Base-by-base conservation (phyloP, 2,329 filamentous ascomycete genomes). In the Colletotrichum viniferum region DNA sequence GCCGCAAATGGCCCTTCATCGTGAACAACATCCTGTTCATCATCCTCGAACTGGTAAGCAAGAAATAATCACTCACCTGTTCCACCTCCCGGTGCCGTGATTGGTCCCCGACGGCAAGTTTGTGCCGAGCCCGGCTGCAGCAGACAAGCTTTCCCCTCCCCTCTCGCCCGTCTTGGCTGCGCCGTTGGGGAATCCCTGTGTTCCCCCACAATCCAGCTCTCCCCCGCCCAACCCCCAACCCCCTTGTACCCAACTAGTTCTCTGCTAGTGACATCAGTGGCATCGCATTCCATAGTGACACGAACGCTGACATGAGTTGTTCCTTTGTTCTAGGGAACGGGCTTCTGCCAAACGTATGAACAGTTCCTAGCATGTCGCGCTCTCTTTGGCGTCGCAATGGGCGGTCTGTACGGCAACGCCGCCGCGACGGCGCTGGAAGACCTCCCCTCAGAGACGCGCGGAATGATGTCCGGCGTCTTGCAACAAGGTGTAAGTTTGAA, bases 361-460 rank as follows among this genome's bases (percentile, higher is more conserved):
- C 90, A 94, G 78, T 96, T 96, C 81, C 86, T 97, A 26, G 94
- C 92, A 13, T 94, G 94, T 13, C 89, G 95, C 55, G 92, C 92
- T 56, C 86, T 96, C 4, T 96, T 96, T 80, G 95, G 94, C 61
- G 84, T 96, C 58, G 94, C 94, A 79, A 96, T 96, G 94, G 95
- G 95, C 52, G 95, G 94, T 78, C 78, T 96, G 3, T 92, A 96
- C 83, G 95, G 95, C 71, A 95, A 95, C 79, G 94, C 93, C 3
- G 93, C 94, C 12, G 94, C 94, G 6, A 96, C 94, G 79, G 94
- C 94, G 0, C 88, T 96, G 12, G 95, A 96, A 81, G 94, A 95
- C 80, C 90, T 92, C 75, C 94, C 93, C 6, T 83, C 86, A 58
- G 91, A 92, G 77, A 90, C 93, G 4, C 90, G 94, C 79, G 94